Evolutionary conservation across 306 rosid genomes (phyloP).

Genomic region (Echinosophora koreensis): DNA sequence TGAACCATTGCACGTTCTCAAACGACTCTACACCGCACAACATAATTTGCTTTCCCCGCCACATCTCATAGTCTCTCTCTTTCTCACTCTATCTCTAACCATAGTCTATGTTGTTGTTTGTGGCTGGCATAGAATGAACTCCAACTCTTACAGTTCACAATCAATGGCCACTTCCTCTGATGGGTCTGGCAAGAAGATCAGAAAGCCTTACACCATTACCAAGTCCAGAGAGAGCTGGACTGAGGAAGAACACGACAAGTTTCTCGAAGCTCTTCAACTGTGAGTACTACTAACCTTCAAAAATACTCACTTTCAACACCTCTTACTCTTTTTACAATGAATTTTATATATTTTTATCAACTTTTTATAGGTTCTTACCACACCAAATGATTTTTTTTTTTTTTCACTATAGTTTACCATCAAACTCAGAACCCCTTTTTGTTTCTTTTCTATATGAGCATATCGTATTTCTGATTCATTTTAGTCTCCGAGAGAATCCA

Average conservation of each 20-base stretch:
- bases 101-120: not conserved
- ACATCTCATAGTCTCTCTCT: conserved; percentile 26
- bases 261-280: conserved; percentile 97
- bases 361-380: not conserved
- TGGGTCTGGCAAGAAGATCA: conserved; percentile 78
- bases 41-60: conserved; percentile 47
- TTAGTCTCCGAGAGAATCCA: not conserved
- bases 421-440: not conserved
- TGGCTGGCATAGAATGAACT: conserved; percentile 54
- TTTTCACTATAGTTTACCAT: not conserved
- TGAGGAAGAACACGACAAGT: conserved; percentile 94
- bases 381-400: not conserved
- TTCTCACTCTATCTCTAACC: not conserved
- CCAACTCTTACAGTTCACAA: conserved; percentile 51
- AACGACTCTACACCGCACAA: conserved; percentile 34
- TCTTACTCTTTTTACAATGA: not conserved
- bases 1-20: conserved; percentile 45
- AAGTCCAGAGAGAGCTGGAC: conserved; percentile 99
- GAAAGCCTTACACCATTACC: conserved; percentile 95
- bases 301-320: not conserved
- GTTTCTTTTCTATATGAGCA: not conserved
- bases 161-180: conserved; percentile 58
- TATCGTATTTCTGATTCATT: conserved; percentile 1
- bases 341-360: not conserved
- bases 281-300: conserved; percentile 43